Evolutionary conservation across 176 grass and related monocot genomes (phyloP).

Genomic region (Lolium perenne): DNA sequence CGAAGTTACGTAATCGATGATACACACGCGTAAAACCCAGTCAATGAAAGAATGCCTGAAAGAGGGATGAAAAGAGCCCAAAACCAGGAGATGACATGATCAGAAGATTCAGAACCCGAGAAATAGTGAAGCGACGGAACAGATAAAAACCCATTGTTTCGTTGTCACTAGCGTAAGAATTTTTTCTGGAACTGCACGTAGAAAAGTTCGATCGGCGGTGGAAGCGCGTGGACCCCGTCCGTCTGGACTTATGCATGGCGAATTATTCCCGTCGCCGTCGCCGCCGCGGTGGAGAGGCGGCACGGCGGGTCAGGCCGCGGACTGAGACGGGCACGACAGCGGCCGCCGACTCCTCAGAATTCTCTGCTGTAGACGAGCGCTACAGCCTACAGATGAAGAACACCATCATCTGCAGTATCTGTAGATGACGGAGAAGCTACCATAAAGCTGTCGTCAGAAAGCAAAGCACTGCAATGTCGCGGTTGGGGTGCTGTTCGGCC

Average conservation of each 20-base stretch:
- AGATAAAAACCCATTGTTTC: background rate
- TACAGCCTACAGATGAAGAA: too few relatives aligned
- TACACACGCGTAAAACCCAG: background rate
- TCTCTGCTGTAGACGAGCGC: background rate
- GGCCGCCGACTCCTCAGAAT: background rate
- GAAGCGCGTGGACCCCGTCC: conserved; percentile 58
- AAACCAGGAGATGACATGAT: background rate
- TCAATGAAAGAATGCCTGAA: background rate
- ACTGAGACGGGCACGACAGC: conserved; percentile 21
- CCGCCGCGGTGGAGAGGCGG: conserved; percentile 15
- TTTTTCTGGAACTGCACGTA: background rate
- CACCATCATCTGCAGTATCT: background rate
- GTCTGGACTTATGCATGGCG: conserved; percentile 47
- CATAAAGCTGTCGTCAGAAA: background rate
- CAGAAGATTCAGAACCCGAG: background rate
- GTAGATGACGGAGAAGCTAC: background rate
- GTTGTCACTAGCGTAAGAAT: background rate
- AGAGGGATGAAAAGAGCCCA: background rate
- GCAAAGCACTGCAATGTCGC: background rate
- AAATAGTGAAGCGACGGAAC: background rate
- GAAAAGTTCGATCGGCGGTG: conserved; percentile 34
- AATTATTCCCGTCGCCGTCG: conserved; percentile 41
- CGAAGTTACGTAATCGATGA: background rate
- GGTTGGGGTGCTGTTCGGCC: conserved; percentile 32
- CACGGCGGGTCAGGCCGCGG: too few relatives aligned